Evolutionary conservation across 495 filamentous ascomycete species (phyloP), one percentile per base, ranked within the genome.

Genomic region (Usnea hakonensis): DNA sequence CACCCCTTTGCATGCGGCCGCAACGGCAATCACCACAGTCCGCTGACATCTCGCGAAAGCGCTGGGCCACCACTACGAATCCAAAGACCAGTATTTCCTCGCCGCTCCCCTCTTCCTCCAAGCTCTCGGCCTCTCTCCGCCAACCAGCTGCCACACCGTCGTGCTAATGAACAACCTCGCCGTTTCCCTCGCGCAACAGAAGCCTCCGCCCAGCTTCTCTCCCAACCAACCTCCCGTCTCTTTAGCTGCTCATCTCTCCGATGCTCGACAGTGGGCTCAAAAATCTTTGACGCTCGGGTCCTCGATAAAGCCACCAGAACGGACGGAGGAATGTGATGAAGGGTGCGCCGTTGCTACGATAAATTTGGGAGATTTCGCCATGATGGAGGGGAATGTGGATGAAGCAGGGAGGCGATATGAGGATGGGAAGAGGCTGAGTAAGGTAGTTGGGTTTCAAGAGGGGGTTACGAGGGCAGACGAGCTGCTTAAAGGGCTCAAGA

Each of bases 91-190:
- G 62, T 81, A 87, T 64, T 88, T 90, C 61, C 84, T 96, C 10
- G 88, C 94, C 19, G 80, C 90, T 33, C 92, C 93, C n/a, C 77
- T 97, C 40, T 95, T 89, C 71, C 80, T 97, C 65, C 91, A 92
- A 65, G 88, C 91, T 3, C 75, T 96, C 44, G 76, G 84, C 35
- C 69, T 93, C 30, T 67, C 81, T 57, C 71, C 79, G 16, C 68
- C 69, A 2, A 77, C 75, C n/a, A 75, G 75, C 37, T 95, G 90
- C 68, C 84, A 88, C 73, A 83, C 87, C 35, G 89, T 90, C 50
- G 79, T 88, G 21, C 74, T 97, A 58, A 91, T 68, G 59, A 68
- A 65, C 48, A 65, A 65, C 38, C 66, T 68, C 30, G 55, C 66
- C 60, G 54, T 65, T 36, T 68, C 66, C 57, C 66, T 68, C 26